Evolutionary conservation across 129 eudicot species (phyloP), one percentile per base, ranked within the genome.

Genomic region (Sambucus nigra): DNA sequence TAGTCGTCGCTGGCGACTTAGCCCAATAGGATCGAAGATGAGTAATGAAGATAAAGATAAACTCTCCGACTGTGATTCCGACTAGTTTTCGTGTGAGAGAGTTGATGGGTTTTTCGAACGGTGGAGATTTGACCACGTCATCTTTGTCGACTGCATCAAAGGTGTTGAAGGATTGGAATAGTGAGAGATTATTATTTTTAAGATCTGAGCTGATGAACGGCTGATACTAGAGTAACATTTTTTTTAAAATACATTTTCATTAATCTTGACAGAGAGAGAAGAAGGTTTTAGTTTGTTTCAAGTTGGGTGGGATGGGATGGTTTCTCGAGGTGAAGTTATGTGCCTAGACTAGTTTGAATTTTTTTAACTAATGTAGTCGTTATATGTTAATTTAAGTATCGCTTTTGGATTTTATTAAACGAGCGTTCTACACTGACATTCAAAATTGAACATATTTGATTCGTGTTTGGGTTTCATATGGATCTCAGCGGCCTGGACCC

Each of bases 101-200:
- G 11, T 65, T 76, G 18, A 57, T 62, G 25, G 88, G 76, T 9
- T 61, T 67, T 19, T 84, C 88, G 1, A 95, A 84, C 40, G 98
- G 92, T 9, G 47, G 63, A 4, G 95, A 78, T n/a, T 80, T 92
- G 47, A 75, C 94, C 15, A 45, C 87, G 51, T 80, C 94, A 20
- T 78, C 87, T 3, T 78, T 87, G 24, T 80, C 94, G 17, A 39
- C 70, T 25, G 53, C 79, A 23, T 71, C 78, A 55, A 57, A 85
- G 53, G 73, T 78, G 61, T 51, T 85, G 69, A 91, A 83, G 65
- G 95, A 91, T 18, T 47, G 73, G 51, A 79, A 79, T 55, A 79
- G 82, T 15, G 70, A 32, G 5, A 44, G 65, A 11, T 47, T 31
- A 8, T 53, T 66, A 9, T 22, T 57, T 40, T 40, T 29, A 29